These are phyloP conservation scores for Saturnispora galanensis DNA, from an alignment of 805 yeast genomes.

Conservation along the genomic window DNA sequence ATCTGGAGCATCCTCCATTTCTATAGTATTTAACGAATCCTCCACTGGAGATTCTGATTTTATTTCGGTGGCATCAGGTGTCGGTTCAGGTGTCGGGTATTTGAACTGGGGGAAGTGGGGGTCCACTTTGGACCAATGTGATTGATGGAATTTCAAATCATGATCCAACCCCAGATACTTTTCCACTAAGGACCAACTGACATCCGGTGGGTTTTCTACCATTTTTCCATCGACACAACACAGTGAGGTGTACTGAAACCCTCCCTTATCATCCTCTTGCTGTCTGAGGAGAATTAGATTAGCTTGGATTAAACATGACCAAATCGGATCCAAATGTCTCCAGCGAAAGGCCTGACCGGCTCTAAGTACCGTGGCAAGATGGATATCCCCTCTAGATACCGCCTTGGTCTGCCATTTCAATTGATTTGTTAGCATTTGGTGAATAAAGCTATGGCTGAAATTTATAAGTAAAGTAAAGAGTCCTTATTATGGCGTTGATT, in stretches of 20 bases:
- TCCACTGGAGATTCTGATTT: background rate
- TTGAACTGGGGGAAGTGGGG: constrained; percentile 28
- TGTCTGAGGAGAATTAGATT: constrained; percentile 35
- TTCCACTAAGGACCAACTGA: constrained; percentile 33
- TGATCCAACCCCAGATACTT: constrained; percentile 68
- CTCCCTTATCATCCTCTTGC: no score
- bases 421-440: background rate
- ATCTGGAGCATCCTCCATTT: constrained; percentile 16
- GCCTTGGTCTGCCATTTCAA: constrained; percentile 2
- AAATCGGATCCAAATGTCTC: constrained; percentile 52
- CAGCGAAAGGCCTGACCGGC: constrained; percentile 84
- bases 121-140: constrained; percentile 54
- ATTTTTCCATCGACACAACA: background rate
- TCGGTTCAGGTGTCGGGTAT: constrained; percentile 6
- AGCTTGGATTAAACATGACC: constrained; percentile 47
- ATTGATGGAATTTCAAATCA: constrained; percentile 42
- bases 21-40: no score
- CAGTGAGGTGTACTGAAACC: no score
- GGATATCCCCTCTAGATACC: constrained; percentile 35
- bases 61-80: background rate
- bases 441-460: no score
- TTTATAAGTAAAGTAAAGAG: no score
- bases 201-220: constrained; percentile 17
- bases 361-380: constrained; percentile 55
- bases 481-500: background rate